A percentile compares a stretch with the other conserved stretches of the same genome.
These are phyloP conservation scores for Cystofilobasidium capitatum DNA, from an alignment of 768 basidiomycete genomes.

Conservation along the genomic window DNA sequence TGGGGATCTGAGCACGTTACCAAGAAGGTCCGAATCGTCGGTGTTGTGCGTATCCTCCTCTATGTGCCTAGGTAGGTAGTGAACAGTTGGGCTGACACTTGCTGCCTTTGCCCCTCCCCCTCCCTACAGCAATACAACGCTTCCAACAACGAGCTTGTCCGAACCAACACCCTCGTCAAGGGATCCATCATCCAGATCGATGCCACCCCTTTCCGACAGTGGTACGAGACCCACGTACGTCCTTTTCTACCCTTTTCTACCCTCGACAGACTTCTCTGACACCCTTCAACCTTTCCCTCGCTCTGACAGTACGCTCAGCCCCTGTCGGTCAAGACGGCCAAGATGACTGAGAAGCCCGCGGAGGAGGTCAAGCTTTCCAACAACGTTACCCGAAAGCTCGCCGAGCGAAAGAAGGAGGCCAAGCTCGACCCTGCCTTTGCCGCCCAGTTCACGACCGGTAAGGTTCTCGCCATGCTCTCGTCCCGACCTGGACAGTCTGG, in stretches of 20 bases:
- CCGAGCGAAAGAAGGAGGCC: constrained; percentile 86
- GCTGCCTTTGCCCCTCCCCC: neutral
- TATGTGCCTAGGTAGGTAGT: neutral
- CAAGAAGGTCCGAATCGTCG: constrained; percentile 88
- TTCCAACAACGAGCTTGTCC: constrained; percentile 99
- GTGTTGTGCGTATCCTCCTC: constrained; percentile 60
- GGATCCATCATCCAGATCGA: constrained; percentile 93
- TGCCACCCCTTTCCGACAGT: constrained; percentile 97
- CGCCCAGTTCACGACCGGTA: constrained; percentile 82
- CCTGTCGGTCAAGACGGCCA: constrained; percentile 53
- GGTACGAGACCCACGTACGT: constrained; percentile 96
- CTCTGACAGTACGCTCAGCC: constrained; percentile 76
- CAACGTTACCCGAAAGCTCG: constrained; percentile 76
- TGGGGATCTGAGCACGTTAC: constrained; percentile 95
- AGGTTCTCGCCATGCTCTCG: constrained; percentile 84
- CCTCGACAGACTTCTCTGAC: neutral
- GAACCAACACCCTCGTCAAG: constrained; percentile 98
- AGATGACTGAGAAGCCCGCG: constrained; percentile 41
- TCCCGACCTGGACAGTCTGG: constrained; percentile 96
- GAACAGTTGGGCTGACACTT: neutral
- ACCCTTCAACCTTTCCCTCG: neutral
- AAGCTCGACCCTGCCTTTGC: constrained; percentile 66
- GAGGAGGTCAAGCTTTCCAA: constrained; percentile 70
- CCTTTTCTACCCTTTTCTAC: neutral
- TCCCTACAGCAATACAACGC: constrained; percentile 62